Conservation (phyloP, 371 early-diverging fungal species). For the Lichtheimia corymbifera region DNA sequence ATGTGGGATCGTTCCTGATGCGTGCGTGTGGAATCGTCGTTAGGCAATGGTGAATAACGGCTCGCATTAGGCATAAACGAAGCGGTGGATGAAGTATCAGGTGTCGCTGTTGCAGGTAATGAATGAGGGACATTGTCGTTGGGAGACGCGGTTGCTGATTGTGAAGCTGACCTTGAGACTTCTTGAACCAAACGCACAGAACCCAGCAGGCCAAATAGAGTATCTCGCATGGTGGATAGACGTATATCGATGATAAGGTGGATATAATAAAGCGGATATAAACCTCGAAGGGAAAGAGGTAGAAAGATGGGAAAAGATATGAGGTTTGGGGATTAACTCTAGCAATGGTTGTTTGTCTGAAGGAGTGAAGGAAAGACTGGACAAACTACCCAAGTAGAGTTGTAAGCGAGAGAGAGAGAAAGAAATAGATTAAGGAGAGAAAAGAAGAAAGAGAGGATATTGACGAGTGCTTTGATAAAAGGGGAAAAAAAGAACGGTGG, state of each 20-base stretch:
- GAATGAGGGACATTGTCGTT: background rate
- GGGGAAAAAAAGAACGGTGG: background rate
- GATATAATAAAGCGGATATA: too few relatives aligned
- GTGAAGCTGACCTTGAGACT: slow-evolving; percentile 38
- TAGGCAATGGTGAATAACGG: too few relatives aligned
- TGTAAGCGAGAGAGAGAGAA: background rate
- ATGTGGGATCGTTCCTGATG: too few relatives aligned
- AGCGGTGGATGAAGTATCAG: too few relatives aligned
- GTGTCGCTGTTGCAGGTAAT: too few relatives aligned
- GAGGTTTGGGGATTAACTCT: too few relatives aligned
- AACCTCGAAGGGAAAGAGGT: too few relatives aligned
- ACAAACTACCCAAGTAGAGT: background rate
- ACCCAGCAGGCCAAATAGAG: slow-evolving; percentile 44
- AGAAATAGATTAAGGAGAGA: slow-evolving; percentile 3
- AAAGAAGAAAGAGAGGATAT: too few relatives aligned
- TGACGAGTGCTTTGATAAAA: background rate
- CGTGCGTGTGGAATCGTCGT: too few relatives aligned
- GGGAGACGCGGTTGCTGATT: slow-evolving; percentile 10
- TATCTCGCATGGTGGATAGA: slow-evolving; percentile 20
- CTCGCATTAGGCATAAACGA: too few relatives aligned
- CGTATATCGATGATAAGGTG: background rate
- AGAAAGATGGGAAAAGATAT: background rate
- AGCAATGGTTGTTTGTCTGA: too few relatives aligned
- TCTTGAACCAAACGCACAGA: slow-evolving; percentile 53
- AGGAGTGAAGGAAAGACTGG: slow-evolving; percentile 1